Conservation (phyloP, 2,329 filamentous ascomycete species). For the Penicillium occitanis region DNA sequence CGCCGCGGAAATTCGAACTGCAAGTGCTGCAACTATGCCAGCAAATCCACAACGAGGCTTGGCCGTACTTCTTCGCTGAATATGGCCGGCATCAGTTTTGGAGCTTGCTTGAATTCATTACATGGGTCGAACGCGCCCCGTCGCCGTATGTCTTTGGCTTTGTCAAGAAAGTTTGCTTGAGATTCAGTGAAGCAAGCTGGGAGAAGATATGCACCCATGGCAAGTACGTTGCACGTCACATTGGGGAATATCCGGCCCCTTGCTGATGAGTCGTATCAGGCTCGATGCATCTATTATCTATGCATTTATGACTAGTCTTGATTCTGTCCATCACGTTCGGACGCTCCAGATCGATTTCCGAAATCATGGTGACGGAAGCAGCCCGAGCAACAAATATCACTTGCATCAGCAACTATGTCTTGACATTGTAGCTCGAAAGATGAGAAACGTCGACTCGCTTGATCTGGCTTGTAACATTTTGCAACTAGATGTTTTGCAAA, state of each 20-base stretch:
- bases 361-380: neutral
- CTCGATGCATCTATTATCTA: neutral
- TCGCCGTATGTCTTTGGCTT: neutral
- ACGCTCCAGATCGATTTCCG: neutral
- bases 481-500: neutral
- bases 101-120: neutral
- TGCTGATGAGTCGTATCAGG: neutral
- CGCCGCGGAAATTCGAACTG: neutral
- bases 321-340: neutral
- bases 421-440: neutral
- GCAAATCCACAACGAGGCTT: neutral
- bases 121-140: neutral
- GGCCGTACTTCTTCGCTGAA: neutral
- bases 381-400: neutral
- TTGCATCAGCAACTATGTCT: neutral
- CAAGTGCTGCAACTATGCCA: slow-evolving; percentile 1
- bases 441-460: neutral
- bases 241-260: too few species aligned
- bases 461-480: neutral
- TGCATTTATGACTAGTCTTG: neutral
- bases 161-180: neutral
- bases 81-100: neutral
- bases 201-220: neutral
- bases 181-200: neutral
- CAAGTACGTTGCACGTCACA: neutral